These are phyloP conservation scores for Calamus simplicifolius DNA, from an alignment of 176 grass and related monocot genomes.

Conservation along the genomic window DNA sequence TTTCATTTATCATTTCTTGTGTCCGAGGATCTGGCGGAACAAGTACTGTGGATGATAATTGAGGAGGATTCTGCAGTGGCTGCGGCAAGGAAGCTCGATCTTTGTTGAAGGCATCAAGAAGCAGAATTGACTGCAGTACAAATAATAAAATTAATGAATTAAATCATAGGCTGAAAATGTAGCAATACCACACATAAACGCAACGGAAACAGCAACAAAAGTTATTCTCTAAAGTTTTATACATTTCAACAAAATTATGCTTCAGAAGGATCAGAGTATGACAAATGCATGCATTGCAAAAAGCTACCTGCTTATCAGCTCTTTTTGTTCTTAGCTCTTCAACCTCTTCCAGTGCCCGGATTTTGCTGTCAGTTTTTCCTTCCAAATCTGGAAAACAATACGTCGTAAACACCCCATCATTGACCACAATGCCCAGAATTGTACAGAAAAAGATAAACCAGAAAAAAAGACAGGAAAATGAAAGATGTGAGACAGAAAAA, in stretches of 20 bases:
- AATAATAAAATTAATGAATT: conserved; percentile 10
- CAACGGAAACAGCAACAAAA: not conserved
- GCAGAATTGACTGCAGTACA: conserved; percentile 46
- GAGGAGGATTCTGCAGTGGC: conserved; percentile 42
- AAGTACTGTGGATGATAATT: conserved; percentile 31
- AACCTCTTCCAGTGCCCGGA: conserved; percentile 58
- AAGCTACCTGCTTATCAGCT: conserved; percentile 79
- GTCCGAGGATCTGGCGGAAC: conserved; percentile 58
- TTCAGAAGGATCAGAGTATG: too few relatives aligned
- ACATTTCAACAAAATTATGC: too few relatives aligned
- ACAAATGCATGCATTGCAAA: not conserved
- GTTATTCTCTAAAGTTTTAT: too few relatives aligned
- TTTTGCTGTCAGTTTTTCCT: conserved; percentile 76
- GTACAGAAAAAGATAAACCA: too few relatives aligned
- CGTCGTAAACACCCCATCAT: not conserved
- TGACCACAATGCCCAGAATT: too few relatives aligned
- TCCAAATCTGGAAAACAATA: conserved; percentile 53
- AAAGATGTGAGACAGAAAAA: too few relatives aligned
- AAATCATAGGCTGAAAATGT: not conserved
- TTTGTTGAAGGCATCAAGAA: conserved; percentile 86
- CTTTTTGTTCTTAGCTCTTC: conserved; percentile 79
- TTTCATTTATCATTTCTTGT: conserved; percentile 96
- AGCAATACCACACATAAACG: not conserved
- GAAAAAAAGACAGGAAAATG: too few relatives aligned
- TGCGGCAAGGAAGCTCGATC: conserved; percentile 65